Evolutionary conservation across 192 early-diverging fungal genomes (phyloP).

Genomic region (Kickxella alabastrina): DNA sequence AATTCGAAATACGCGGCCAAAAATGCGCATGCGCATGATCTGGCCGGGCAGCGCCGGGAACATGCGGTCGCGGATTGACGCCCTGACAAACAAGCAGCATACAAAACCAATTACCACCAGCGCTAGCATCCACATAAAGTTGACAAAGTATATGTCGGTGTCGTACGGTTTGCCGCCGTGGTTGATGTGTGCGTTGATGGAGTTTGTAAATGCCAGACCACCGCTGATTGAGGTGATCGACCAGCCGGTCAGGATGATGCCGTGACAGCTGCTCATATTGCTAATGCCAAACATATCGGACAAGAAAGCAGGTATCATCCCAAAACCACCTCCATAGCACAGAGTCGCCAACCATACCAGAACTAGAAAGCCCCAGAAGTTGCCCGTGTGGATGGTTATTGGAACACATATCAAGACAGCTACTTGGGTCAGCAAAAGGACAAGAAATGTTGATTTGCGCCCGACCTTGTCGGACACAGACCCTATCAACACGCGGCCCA

Average conservation of each 20-base stretch:
- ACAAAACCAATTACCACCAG: slow-evolving; percentile 55
- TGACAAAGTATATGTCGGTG: slow-evolving; percentile 51
- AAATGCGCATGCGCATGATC: slow-evolving; percentile 57
- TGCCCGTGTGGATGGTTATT: slow-evolving; percentile 50
- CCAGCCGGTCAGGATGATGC: slow-evolving; percentile 74
- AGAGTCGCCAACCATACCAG: slow-evolving; percentile 59
- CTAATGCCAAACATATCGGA: slow-evolving; percentile 71
- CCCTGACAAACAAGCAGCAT: slow-evolving; percentile 57
- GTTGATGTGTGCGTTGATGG: slow-evolving; percentile 53
- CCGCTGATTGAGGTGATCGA: slow-evolving; percentile 64
- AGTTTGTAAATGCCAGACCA: slow-evolving; percentile 62
- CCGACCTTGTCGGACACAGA: slow-evolving; percentile 54
- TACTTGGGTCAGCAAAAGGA: slow-evolving; percentile 57
- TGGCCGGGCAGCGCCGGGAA: slow-evolving; percentile 60
- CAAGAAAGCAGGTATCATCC: slow-evolving; percentile 71
- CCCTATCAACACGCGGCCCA: slow-evolving; percentile 55
- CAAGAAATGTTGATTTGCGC: slow-evolving; percentile 63
- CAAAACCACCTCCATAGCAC: slow-evolving; percentile 75
- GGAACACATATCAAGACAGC: slow-evolving; percentile 57
- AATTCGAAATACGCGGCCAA: slow-evolving; percentile 58
- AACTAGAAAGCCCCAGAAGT: slow-evolving; percentile 56
- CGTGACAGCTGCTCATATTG: slow-evolving; percentile 74
- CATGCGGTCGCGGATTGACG: slow-evolving; percentile 65
- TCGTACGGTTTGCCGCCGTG: slow-evolving; percentile 49
- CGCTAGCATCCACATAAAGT: slow-evolving; percentile 70